Percentiles rank a stretch among this genome's conserved stretches.
Evolutionary conservation across 768 basidiomycete genomes (phyloP).

Genomic region (Pulveroboletus frians): DNA sequence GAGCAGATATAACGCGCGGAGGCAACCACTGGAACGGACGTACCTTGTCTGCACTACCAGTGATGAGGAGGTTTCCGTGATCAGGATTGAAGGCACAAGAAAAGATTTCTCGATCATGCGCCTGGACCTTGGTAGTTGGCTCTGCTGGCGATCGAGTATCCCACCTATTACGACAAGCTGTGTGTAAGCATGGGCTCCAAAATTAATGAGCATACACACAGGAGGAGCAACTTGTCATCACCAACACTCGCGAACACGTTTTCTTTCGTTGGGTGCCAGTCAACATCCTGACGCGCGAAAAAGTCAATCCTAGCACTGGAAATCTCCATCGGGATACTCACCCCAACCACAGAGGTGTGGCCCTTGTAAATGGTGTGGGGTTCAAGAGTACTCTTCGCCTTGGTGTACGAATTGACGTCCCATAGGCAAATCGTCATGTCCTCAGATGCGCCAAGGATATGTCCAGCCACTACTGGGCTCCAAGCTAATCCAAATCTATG

Average conservation of each 20-base stretch:
- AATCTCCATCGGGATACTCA: slow-evolving; percentile 35
- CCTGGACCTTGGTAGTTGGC: slow-evolving; percentile 68
- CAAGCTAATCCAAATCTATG: slow-evolving; percentile 90
- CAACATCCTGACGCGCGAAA: slow-evolving; percentile 67
- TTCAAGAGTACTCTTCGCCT: slow-evolving; percentile 72
- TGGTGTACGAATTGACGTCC: slow-evolving; percentile 89
- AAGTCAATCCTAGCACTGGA: neutral
- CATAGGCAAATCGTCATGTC: slow-evolving; percentile 96
- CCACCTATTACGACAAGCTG: slow-evolving; percentile 57
- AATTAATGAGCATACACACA: slow-evolving; percentile 49
- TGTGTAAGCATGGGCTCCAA: neutral
- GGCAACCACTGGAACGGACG: neutral
- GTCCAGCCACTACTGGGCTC: slow-evolving; percentile 79
- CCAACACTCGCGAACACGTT: slow-evolving; percentile 91
- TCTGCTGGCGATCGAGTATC: slow-evolving; percentile 76
- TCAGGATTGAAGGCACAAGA: slow-evolving; percentile 87
- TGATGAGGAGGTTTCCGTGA: slow-evolving; percentile 72
- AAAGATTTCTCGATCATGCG: slow-evolving; percentile 88
- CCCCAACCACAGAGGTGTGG: slow-evolving; percentile 89
- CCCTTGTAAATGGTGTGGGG: slow-evolving; percentile 81
- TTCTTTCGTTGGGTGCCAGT: slow-evolving; percentile 85
- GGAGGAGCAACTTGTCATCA: slow-evolving; percentile 89
- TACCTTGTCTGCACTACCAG: slow-evolving; percentile 93
- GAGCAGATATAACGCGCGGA: neutral
- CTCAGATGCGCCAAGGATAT: slow-evolving; percentile 88